A percentile compares a stretch with the other conserved stretches of the same genome.
These are phyloP conservation scores for Euphrasia arctica DNA, from an alignment of 305 asterid species.

Conservation along the genomic window DNA sequence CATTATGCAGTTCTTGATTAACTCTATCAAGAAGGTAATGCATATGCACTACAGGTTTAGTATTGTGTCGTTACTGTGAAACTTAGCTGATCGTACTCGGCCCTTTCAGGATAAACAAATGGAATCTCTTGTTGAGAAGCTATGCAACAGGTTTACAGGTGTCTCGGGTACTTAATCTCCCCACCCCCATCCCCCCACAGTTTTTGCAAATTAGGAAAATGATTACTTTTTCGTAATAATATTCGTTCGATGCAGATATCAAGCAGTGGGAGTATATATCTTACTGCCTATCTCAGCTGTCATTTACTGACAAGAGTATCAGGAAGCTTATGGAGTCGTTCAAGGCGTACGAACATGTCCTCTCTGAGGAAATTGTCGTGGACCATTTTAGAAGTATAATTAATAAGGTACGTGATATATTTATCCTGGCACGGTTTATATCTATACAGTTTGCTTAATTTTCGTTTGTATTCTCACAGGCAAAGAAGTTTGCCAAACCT, in stretches of 20 bases:
- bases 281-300: conserved; percentile 91
- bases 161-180: conserved; percentile 59
- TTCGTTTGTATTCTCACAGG: conserved; percentile 41
- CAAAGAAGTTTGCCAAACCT: conserved; percentile 85
- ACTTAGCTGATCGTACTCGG: conserved; percentile 18
- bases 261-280: conserved; percentile 87
- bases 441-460: neutral
- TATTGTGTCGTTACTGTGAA: conserved; percentile 16
- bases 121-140: conserved; percentile 96
- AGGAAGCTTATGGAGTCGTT: conserved; percentile 79
- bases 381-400: conserved; percentile 77
- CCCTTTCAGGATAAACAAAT: conserved; percentile 86
- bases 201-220: too few relatives aligned
- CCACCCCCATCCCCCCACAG: neutral
- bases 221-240: too few relatives aligned
- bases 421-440: neutral
- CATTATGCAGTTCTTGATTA: conserved; percentile 90
- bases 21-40: conserved; percentile 86
- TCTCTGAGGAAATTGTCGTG: conserved; percentile 79
- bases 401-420: conserved; percentile 52
- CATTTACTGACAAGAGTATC: conserved; percentile 90
- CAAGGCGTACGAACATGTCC: conserved; percentile 77
- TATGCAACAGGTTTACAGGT: conserved; percentile 86
- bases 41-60: conserved; percentile 16
- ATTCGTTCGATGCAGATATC: conserved; percentile 49